Evolutionary conservation across 1,284 basidiomycete genomes (phyloP).

Genomic region (Trichosporon faecale): DNA sequence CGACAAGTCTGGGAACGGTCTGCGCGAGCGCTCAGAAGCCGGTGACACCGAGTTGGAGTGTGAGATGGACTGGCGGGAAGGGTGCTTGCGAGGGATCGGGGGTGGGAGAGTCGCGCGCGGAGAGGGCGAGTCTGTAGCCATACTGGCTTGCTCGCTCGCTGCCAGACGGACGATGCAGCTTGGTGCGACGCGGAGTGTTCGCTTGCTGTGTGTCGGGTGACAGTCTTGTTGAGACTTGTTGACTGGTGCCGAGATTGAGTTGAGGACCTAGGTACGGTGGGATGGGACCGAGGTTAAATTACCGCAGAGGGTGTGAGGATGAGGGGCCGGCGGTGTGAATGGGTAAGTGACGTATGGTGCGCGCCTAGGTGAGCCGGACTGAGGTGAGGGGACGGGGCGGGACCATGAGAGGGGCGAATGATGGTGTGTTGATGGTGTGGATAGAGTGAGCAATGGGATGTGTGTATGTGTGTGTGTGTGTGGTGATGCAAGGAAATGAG

Average conservation of each 20-base stretch:
- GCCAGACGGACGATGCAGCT: not conserved
- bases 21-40: not conserved
- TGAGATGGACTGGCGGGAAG: conserved; percentile 6
- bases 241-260: not conserved
- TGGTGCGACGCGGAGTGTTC: not conserved
- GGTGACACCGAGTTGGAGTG: conserved; percentile 3
- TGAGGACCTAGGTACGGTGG: conserved; percentile 8
- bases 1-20: conserved; percentile 4
- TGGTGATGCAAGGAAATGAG: not conserved
- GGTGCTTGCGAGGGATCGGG: conserved; percentile 8
- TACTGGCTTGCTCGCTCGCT: conserved; percentile 4
- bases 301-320: not conserved
- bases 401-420: not conserved
- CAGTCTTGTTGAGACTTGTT: not conserved
- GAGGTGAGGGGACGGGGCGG: not conserved
- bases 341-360: not conserved
- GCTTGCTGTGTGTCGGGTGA: not conserved
- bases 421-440: not conserved
- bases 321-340: not conserved
- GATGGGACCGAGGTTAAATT: not conserved
- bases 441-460: not conserved
- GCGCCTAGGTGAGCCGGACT: not conserved
- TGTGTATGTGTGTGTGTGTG: not conserved
- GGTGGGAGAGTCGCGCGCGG: conserved; percentile 7
- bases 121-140: conserved; percentile 8